Evolutionary conservation across 306 rosid species (phyloP).

Genomic region (Albizia julibrissin): DNA sequence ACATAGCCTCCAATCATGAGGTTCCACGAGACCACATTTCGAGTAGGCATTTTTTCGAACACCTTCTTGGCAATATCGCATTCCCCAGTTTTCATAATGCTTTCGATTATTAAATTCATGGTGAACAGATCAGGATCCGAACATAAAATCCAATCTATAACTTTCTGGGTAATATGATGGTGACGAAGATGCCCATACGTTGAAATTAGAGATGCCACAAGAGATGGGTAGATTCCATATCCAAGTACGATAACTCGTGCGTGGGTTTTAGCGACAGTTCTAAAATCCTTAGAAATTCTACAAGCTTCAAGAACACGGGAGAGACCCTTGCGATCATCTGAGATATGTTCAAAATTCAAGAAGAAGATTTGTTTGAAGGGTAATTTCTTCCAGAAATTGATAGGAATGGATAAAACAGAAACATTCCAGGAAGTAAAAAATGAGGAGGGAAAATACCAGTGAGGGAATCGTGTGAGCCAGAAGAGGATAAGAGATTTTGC

Average conservation of each 20-base stretch:
- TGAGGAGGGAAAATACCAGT: constrained; percentile 1
- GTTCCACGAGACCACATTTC: constrained; percentile 74
- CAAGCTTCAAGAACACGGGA: constrained; percentile 49
- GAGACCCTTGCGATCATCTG: constrained; percentile 47
- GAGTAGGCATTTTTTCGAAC: constrained; percentile 46
- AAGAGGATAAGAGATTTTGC: constrained; percentile 11
- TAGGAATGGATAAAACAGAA: neutral
- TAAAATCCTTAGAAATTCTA: constrained; percentile 39
- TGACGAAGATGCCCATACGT: constrained; percentile 42
- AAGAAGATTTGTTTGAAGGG: neutral
- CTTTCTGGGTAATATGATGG: constrained; percentile 33
- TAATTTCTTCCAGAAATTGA: neutral
- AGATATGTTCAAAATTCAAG: neutral
- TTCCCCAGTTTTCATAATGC: constrained; percentile 47
- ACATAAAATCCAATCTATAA: constrained; percentile 33
- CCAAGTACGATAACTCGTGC: constrained; percentile 53
- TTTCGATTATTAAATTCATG: constrained; percentile 47
- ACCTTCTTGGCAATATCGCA: constrained; percentile 55
- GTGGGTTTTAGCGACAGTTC: constrained; percentile 50
- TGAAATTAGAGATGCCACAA: constrained; percentile 53
- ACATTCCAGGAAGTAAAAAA: constrained; percentile 10
- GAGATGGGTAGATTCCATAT: constrained; percentile 59
- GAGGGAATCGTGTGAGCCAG: constrained; percentile 10
- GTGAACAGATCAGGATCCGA: constrained; percentile 27
- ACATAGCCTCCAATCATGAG: constrained; percentile 66